These are phyloP conservation scores for Lactifluus echinatus DNA, from an alignment of 768 basidiomycete species.

Conservation along the genomic window DNA sequence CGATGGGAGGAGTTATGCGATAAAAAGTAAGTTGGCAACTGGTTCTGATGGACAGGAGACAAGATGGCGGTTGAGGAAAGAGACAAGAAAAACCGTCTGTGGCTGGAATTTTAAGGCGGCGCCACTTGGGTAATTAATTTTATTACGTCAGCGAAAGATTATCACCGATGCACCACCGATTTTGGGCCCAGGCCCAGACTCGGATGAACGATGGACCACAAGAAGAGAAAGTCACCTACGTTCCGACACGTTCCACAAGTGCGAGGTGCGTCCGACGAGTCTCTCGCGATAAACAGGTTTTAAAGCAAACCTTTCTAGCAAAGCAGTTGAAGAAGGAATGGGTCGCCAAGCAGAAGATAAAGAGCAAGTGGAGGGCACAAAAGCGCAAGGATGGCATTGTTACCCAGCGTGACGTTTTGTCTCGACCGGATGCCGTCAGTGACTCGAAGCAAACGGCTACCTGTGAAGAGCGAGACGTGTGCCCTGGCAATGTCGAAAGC, in stretches of 20 bases:
- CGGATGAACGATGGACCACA: slow-evolving; percentile 22
- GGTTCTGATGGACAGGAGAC: slow-evolving; percentile 24
- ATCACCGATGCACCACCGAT: slow-evolving; percentile 9
- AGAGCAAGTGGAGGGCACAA: slow-evolving; percentile 67
- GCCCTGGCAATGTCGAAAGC: slow-evolving; percentile 19
- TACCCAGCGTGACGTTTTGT: slow-evolving; percentile 10
- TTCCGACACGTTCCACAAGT: slow-evolving; percentile 58
- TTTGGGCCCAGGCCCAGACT: background rate
- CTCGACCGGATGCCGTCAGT: background rate
- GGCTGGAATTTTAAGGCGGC: slow-evolving; percentile 13
- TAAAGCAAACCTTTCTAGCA: slow-evolving; percentile 35
- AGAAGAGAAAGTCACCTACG: slow-evolving; percentile 57
- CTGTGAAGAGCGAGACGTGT: slow-evolving; percentile 1
- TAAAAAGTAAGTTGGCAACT: slow-evolving; percentile 37
- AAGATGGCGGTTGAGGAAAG: slow-evolving; percentile 22
- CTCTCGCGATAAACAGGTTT: background rate
- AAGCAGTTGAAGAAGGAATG: slow-evolving; percentile 75
- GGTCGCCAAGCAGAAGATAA: slow-evolving; percentile 69
- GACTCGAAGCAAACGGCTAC: slow-evolving; percentile 4
- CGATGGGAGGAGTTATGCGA: slow-evolving; percentile 46
- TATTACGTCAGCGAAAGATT: slow-evolving; percentile 6
- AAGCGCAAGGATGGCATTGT: slow-evolving; percentile 43
- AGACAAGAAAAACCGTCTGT: slow-evolving; percentile 18
- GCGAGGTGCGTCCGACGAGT: slow-evolving; percentile 48
- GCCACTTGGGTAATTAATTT: background rate